Evolutionary conservation across 169 alveolate species (phyloP), one percentile per base, ranked within the genome.

Genomic region (Babesia ovata): DNA sequence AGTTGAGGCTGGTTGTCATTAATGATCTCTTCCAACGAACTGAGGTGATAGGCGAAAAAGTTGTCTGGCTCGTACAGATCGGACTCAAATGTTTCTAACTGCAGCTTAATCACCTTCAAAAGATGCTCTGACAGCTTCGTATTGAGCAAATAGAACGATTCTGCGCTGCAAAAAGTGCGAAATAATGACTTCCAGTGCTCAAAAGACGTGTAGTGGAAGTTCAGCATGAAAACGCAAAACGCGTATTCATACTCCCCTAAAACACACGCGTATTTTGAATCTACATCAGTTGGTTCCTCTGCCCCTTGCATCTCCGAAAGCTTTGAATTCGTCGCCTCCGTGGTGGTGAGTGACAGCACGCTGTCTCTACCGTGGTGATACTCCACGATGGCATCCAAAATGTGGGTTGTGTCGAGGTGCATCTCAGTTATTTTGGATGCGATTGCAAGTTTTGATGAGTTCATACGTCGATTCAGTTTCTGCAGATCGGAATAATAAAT

Each of bases 401-500:
- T 29, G 36, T 70, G 54, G 16, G 79, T 54, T 17, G 87, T 79
- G 72, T 79, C 87, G 58, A 79, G 19, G 62, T 79, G 81, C 76
- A 79, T 56, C 45, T 52, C 54, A 8, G 87, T 61, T 1, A 79
- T 44, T 13, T 22, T 42, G 4, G 62, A 81, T 24, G 87, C 84
- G 9, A 77, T 11, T 45, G 52, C 26, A 17, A 50, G 44, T 42
- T 28, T 70, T 22, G 17, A 2, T 13, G 11, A 59, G 3, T n/a
- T 44, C 70, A 76, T 63, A 12, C 50, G 21, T n/a, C 70, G 53
- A 42, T 79, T 57, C 19, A 60, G 16, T 56, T 26, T 28, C 50
- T 59, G 82, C 22, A 79, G 44, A 53, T 79, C 87, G n/a, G 87
- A 79, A 46, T 79, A 79, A 66, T 67, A 79, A 7, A 79, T 70